phyloP scores from a whole-genome alignment of 768 basidiomycete genomes.

The Amanita rubescens region DNA sequence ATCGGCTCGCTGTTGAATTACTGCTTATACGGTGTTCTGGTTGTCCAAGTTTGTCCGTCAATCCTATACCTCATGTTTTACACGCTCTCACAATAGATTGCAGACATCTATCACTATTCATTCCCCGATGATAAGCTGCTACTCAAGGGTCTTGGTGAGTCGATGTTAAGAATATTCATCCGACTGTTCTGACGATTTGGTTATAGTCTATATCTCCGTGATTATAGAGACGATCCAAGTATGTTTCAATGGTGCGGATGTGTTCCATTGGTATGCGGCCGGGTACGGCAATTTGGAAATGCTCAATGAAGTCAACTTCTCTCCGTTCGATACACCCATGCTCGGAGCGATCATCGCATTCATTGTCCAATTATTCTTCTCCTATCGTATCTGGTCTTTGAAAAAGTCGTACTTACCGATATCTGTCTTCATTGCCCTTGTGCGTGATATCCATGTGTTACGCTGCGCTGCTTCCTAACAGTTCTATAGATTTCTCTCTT shows the following conservation, averaged over 20 bases:
- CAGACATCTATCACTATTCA: background rate
- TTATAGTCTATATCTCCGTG: slow-evolving; percentile 9
- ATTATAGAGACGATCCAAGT: slow-evolving; percentile 9
- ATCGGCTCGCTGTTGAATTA: slow-evolving; percentile 7
- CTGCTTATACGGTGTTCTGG: slow-evolving; percentile 6
- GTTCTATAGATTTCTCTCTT: background rate
- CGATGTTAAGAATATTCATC: background rate
- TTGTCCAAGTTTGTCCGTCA: slow-evolving; percentile 6
- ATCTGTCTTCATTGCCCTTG: background rate
- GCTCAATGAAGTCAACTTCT: slow-evolving; percentile 1
- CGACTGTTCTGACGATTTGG: background rate
- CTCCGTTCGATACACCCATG: slow-evolving; percentile 10
- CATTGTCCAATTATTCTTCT: slow-evolving; percentile 12
- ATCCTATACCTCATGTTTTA: background rate
- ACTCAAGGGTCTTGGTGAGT: background rate
- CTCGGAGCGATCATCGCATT: slow-evolving; percentile 11
- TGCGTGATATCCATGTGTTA: background rate
- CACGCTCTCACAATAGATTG: background rate
- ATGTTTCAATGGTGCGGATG: slow-evolving; percentile 8
- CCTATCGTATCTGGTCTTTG: slow-evolving; percentile 13
- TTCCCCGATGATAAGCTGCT: background rate
- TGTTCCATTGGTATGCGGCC: slow-evolving; percentile 11
- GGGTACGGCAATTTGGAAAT: slow-evolving; percentile 10
- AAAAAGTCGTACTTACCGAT: slow-evolving; percentile 6
- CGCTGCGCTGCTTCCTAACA: background rate